These are phyloP conservation scores for Rubroboletus satanas DNA, from an alignment of 768 basidiomycete species.

Conservation along the genomic window DNA sequence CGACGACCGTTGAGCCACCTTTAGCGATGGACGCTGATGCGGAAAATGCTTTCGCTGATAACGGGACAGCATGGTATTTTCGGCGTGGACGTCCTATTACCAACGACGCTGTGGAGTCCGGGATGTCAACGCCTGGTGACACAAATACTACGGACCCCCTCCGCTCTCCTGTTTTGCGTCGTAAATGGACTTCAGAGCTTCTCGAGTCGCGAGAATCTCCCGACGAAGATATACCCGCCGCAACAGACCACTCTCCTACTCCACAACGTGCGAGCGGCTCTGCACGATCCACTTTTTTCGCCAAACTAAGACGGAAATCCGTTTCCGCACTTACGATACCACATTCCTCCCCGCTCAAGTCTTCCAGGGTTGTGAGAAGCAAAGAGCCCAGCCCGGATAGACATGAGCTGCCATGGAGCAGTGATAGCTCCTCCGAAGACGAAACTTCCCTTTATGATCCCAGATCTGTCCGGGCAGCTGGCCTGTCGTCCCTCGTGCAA, in stretches of 20 bases:
- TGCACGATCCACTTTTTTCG: constrained; percentile 36
- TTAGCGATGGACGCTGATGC: constrained; percentile 77
- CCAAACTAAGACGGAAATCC: constrained; percentile 43
- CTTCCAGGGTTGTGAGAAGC: constrained; percentile 18
- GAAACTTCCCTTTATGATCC: constrained; percentile 23
- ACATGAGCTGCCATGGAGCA: constrained; percentile 49
- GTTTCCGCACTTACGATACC: constrained; percentile 40
- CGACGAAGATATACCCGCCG: constrained; percentile 12
- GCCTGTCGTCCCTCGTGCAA: constrained; percentile 4
- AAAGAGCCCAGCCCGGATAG: constrained; percentile 29
- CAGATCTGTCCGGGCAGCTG: constrained; percentile 5
- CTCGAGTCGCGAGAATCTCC: constrained; percentile 31
- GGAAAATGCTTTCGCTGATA: constrained; percentile 59
- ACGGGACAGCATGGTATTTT: constrained; percentile 53
- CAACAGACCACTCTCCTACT: constrained; percentile 2
- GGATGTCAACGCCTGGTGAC: constrained; percentile 32
- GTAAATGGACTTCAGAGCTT: constrained; percentile 47
- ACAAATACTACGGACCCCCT: constrained; percentile 35
- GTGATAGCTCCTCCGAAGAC: constrained; percentile 56
- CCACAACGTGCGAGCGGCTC: constrained; percentile 10
- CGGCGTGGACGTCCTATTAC: constrained; percentile 41
- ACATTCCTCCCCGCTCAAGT: constrained; percentile 28
- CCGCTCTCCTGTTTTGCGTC: constrained; percentile 40
- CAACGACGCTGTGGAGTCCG: constrained; percentile 26
- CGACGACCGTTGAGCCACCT: constrained; percentile 47